A percentile compares a stretch with the other conserved stretches of the same genome.
Conservation (phyloP, 2,329 filamentous ascomycete genomes). For the Hymenoscyphus fraxineus region DNA sequence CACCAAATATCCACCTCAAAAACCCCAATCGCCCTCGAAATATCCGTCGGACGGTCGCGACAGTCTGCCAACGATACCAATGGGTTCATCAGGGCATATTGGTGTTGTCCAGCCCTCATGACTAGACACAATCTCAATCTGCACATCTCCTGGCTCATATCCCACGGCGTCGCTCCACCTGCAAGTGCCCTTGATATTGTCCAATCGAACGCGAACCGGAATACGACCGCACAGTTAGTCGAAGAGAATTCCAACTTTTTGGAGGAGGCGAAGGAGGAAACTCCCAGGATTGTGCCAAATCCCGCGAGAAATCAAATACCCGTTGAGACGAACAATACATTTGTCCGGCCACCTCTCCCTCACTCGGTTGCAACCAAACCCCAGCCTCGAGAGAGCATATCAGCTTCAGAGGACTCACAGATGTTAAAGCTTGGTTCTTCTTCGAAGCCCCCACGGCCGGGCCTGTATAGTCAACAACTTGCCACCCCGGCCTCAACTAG, state of each 20-base stretch:
- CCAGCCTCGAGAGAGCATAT: slow-evolving; percentile 15
- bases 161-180: slow-evolving; percentile 28
- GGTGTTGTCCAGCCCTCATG: slow-evolving; percentile 30
- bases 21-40: neutral
- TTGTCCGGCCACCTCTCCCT: slow-evolving; percentile 25
- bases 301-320: slow-evolving; percentile 17
- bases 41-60: neutral
- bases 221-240: slow-evolving; percentile 7
- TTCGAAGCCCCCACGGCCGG: slow-evolving; percentile 25
- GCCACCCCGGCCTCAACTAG: slow-evolving; percentile 34
- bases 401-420: slow-evolving; percentile 17
- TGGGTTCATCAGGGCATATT: slow-evolving; percentile 22
- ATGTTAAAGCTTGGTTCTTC: slow-evolving; percentile 34
- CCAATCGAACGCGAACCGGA: slow-evolving; percentile 12
- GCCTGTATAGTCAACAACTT: slow-evolving; percentile 31
- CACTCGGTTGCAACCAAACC: slow-evolving; percentile 18
- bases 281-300: slow-evolving; percentile 10
- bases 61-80: slow-evolving; percentile 20
- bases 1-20: neutral
- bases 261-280: slow-evolving; percentile 19
- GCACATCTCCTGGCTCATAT: slow-evolving; percentile 36
- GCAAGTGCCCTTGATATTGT: slow-evolving; percentile 17
- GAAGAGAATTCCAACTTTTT: slow-evolving; percentile 6
- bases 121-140: slow-evolving; percentile 35
- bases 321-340: slow-evolving; percentile 25